Conservation (phyloP, 1,284 basidiomycete genomes). For the Apiotrichum akiyoshidainum region DNA sequence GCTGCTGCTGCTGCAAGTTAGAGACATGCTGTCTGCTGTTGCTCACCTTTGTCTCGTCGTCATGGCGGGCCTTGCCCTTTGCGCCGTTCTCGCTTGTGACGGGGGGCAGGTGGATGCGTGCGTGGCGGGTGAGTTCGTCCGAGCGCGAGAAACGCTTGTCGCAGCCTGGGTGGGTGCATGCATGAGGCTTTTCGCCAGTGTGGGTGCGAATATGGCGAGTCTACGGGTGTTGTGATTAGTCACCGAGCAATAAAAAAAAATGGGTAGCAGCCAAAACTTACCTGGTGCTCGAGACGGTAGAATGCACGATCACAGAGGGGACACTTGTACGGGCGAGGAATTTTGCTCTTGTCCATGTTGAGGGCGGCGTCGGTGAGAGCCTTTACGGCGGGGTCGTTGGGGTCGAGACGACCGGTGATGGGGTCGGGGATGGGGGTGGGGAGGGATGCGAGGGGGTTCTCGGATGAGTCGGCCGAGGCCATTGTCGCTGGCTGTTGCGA, state of each 20-base stretch:
- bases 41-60: conserved; percentile 41
- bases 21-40: neutral
- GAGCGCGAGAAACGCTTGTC: conserved; percentile 97
- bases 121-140: conserved; percentile 94
- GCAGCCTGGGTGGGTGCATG: conserved; percentile 88
- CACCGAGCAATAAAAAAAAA: neutral
- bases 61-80: conserved; percentile 32
- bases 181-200: conserved; percentile 96
- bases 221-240: conserved; percentile 53
- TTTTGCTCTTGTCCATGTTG: conserved; percentile 55
- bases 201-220: conserved; percentile 97
- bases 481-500: conserved; percentile 12
- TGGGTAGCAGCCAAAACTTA: conserved; percentile 48
- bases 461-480: conserved; percentile 13
- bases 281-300: conserved; percentile 88
- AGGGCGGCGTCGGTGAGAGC: conserved; percentile 52
- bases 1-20: conserved; percentile 19
- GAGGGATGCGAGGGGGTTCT: conserved; percentile 22
- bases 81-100: conserved; percentile 33
- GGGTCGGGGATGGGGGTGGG: conserved; percentile 46
- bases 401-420: conserved; percentile 51
- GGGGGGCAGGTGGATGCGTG: conserved; percentile 73
- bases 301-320: conserved; percentile 88
- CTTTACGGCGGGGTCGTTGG: conserved; percentile 52
- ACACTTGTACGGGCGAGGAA: conserved; percentile 87